phyloP scores from a whole-genome alignment of 2,329 filamentous ascomycete genomes.

The Madurella mycetomatis region DNA sequence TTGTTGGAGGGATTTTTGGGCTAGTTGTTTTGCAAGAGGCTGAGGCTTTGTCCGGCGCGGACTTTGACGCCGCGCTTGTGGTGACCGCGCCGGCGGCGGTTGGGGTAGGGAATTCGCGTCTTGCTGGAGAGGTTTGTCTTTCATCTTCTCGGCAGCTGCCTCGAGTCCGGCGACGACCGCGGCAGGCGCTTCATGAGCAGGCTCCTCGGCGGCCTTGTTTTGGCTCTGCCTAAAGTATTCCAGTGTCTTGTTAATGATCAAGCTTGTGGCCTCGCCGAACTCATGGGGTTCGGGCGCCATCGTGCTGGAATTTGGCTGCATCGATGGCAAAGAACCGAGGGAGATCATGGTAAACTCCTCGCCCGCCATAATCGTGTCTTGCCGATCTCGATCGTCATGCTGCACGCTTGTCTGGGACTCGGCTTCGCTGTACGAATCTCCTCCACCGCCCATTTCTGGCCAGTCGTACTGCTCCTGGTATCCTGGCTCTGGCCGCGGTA shows the following conservation, averaged over 20 bases:
- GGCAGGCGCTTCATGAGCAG: slow-evolving; percentile 3
- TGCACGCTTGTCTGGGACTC: slow-evolving; percentile 31
- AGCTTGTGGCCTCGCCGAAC: slow-evolving; percentile 52
- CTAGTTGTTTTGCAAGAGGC: slow-evolving; percentile 25
- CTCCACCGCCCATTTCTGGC: slow-evolving; percentile 20
- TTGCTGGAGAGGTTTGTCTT: background rate
- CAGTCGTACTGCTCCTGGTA: slow-evolving; percentile 14
- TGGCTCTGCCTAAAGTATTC: slow-evolving; percentile 43
- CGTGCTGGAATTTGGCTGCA: slow-evolving; percentile 39
- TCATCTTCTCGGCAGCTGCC: background rate
- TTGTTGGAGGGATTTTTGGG: slow-evolving; percentile 23
- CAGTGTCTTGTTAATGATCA: slow-evolving; percentile 53
- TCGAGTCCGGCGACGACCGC: background rate
- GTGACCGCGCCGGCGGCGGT: slow-evolving; percentile 5
- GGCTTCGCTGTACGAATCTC: slow-evolving; percentile 27
- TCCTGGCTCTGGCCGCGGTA: slow-evolving; percentile 11
- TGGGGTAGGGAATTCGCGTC: background rate
- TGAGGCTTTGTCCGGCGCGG: slow-evolving; percentile 18
- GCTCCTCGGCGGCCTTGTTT: slow-evolving; percentile 15
- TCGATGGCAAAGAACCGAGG: slow-evolving; percentile 49
- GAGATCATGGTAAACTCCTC: slow-evolving; percentile 60
- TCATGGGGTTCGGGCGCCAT: slow-evolving; percentile 27
- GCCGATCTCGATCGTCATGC: slow-evolving; percentile 39
- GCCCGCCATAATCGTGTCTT: slow-evolving; percentile 30
- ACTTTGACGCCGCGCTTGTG: slow-evolving; percentile 11